phyloP scores from a whole-genome alignment of 202 grass and related monocot genomes.

The Alloteropsis angusta region DNA sequence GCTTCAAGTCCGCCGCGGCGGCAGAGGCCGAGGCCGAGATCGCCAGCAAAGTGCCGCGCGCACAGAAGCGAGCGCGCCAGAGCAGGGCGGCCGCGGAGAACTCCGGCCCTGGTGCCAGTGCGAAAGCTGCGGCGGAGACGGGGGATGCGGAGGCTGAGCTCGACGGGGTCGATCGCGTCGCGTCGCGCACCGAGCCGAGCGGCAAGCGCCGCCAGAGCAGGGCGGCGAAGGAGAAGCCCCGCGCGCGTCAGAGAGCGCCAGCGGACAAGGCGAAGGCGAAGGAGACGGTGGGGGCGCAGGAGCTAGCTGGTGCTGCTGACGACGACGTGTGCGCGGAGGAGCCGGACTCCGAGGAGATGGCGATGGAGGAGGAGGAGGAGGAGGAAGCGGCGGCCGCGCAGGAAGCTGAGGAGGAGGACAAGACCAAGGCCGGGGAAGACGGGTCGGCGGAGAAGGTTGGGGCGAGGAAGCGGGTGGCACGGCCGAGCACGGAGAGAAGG shows the following conservation, averaged over 20 bases:
- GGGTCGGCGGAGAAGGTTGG: background rate
- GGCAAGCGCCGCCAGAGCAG: background rate
- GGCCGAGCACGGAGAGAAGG: background rate
- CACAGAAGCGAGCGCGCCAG: background rate
- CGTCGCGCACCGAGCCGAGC: background rate
- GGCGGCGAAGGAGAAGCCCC: background rate
- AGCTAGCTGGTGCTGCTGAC: background rate
- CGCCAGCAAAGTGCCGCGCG: background rate
- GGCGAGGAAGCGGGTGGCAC: conserved; percentile 7
- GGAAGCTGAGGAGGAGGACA: background rate
- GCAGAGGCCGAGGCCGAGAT: background rate
- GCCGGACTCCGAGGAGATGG: background rate
- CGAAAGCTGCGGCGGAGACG: background rate
- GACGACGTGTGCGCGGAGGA: background rate
- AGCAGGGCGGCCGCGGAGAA: background rate
- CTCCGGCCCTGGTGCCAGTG: background rate
- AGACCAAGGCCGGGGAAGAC: background rate
- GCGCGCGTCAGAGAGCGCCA: background rate
- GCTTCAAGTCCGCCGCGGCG: background rate
- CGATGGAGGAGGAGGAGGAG: background rate
- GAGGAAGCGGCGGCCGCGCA: background rate
- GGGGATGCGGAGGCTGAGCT: background rate
- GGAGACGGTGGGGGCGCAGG: background rate
- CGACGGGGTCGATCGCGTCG: background rate
- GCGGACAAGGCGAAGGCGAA: background rate